Evolutionary conservation across 805 yeast genomes (phyloP), one percentile per base, ranked within the genome.

Genomic region (Lipomyces chichibuensis): DNA sequence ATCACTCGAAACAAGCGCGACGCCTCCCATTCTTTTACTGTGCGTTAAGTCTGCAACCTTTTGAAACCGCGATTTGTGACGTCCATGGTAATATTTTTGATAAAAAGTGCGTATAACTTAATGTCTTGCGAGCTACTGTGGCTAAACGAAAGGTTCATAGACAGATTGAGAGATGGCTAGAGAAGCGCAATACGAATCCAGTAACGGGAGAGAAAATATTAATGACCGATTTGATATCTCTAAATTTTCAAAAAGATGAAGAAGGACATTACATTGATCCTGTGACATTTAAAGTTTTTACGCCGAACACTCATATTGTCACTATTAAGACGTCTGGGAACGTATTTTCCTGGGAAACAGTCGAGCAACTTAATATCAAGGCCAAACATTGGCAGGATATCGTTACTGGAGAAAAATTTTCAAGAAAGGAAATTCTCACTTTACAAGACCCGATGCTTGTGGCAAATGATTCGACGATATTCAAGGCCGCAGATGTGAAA

Each of bases 1-100:
- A 25, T 53, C 63, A 39, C 33, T 59, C 57, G 29, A 43, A 59
- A 11, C 63, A 33, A 67, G 62, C 43, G 23, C 70, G 56, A 37
- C 69, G 59, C 27, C 65, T 72, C 54, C 77, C 79, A 23, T 77
- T 78, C 62, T 76, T 76, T 71, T 68, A 76, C 43, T 77, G 80
- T 65, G 61, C 75, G 29, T 74, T 77, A 17, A 73, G 78, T 55
- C 72, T 73, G 53, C 77, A 74, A 64, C 77, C 78, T 4, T 70
- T 57, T 60, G 65, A 39, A 66, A 67, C 33, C 32, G 73, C 75
- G 9, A 71, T 76, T 56, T 68, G 73, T 43, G 79, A 76, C 55
- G 25, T 25, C 17, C 63, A 73, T 29, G 79, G 80, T 32, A 74
- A 74, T 61, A 75, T 77, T 2, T 77, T 72, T 67, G 80, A 78